Conservation (phyloP, 306 rosid species). For the Fragaria iinumae region DNA sequence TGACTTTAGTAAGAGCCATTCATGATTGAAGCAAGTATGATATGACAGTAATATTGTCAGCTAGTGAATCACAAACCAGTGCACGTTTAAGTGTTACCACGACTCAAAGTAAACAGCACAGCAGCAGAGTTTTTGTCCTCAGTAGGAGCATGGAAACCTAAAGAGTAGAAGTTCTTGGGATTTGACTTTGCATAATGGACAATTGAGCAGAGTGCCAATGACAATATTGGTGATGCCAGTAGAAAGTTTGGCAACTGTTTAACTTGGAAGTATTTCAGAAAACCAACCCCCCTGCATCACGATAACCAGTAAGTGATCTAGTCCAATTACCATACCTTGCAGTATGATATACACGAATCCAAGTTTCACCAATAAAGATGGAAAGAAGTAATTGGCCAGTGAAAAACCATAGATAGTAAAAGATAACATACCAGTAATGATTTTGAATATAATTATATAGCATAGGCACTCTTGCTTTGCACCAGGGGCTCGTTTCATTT, state of each 20-base stretch:
- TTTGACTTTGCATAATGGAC: conserved; percentile 73
- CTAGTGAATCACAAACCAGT: conserved; percentile 19
- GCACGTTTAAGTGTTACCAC: conserved; percentile 44
- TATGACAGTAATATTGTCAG: neutral
- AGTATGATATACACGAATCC: neutral
- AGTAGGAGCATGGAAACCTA: conserved; percentile 63
- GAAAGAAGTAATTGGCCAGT: too few species aligned
- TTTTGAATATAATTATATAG: conserved; percentile 83
- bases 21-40: neutral
- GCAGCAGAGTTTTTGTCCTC: conserved; percentile 52
- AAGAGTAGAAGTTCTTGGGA: conserved; percentile 57
- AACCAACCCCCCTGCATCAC: conserved; percentile 81
- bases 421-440: conserved; percentile 73
- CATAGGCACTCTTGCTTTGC: conserved; percentile 80
- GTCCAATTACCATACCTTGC: neutral
- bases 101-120: conserved; percentile 36
- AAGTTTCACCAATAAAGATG: neutral
- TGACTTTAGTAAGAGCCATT: neutral
- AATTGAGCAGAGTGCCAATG: conserved; percentile 67
- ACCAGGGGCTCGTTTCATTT: conserved; percentile 77
- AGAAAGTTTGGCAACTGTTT: conserved; percentile 90
- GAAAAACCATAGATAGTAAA: conserved; percentile 14
- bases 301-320: conserved; percentile 26
- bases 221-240: conserved; percentile 76
- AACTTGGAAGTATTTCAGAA: conserved; percentile 78